A percentile compares a stretch with the other conserved stretches of the same genome.
phyloP scores from a whole-genome alignment of 2,329 filamentous ascomycete species.

The Akanthomyces dipterigenus region DNA sequence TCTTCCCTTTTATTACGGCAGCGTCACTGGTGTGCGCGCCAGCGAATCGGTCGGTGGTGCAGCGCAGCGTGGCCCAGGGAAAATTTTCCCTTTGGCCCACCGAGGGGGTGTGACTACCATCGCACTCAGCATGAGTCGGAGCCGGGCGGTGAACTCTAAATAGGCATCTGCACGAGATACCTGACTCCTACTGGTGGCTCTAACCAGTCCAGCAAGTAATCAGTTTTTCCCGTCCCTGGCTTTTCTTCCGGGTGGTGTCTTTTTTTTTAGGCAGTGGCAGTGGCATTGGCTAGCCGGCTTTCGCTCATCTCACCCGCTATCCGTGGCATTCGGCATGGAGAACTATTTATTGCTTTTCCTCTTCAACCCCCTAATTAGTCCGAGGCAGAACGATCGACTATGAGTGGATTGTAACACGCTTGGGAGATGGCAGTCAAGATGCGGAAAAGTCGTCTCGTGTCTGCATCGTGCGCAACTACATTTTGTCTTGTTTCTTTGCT shows the following conservation, averaged over 20 bases:
- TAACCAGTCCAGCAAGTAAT: not conserved
- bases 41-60: not conserved
- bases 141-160: not conserved
- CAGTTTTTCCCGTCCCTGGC: not conserved
- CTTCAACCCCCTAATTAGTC: not conserved
- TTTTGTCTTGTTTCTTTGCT: not conserved
- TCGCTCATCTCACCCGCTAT: not conserved
- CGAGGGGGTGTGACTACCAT: not conserved
- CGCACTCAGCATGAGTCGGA: not conserved
- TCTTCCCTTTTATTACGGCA: not conserved
- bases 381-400: not conserved
- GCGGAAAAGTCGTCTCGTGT: too few relatives aligned
- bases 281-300: slow-evolving; percentile 2
- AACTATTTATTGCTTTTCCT: not conserved
- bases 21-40: not conserved
- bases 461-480: not conserved
- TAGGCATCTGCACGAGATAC: not conserved
- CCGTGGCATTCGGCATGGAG: not conserved
- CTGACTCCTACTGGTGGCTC: not conserved
- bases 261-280: not conserved
- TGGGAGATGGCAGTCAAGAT: too few relatives aligned
- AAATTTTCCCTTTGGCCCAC: not conserved
- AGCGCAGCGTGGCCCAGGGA: not conserved
- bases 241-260: not conserved
- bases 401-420: too few relatives aligned